These are phyloP conservation scores for Bruguiera gymnorhiza DNA, from an alignment of 345 rosid species.

Conservation along the genomic window DNA sequence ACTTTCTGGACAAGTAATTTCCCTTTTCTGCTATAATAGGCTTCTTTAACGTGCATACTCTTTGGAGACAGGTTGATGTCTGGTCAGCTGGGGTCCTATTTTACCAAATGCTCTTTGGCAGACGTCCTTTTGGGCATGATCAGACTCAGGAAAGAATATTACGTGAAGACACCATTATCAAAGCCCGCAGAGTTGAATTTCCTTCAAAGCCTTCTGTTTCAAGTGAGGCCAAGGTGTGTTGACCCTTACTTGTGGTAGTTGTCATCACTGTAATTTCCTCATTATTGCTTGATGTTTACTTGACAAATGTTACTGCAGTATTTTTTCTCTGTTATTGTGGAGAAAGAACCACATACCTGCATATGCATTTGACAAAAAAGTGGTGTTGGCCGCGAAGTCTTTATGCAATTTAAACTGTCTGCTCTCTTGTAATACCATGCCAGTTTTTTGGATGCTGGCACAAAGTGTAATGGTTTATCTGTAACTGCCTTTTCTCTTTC, in stretches of 20 bases:
- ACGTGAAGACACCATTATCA: slow-evolving; percentile 92
- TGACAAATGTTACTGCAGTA: too few relatives aligned
- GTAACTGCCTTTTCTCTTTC: background rate
- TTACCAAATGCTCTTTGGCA: slow-evolving; percentile 94
- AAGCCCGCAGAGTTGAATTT: slow-evolving; percentile 93
- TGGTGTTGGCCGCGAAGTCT: too few relatives aligned
- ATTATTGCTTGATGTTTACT: too few relatives aligned
- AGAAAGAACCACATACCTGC: too few relatives aligned
- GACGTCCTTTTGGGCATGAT: slow-evolving; percentile 98
- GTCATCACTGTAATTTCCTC: background rate
- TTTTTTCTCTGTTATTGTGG: background rate
- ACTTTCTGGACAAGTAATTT: background rate
- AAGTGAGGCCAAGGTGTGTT: slow-evolving; percentile 86
- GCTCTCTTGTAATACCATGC: too few relatives aligned
- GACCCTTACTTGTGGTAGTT: background rate
- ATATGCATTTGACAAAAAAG: too few relatives aligned
- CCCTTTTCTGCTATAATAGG: background rate
- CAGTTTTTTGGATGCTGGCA: background rate
- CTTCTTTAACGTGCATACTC: slow-evolving; percentile 6
- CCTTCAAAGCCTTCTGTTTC: slow-evolving; percentile 89
- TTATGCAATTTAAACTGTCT: background rate
- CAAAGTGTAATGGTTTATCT: background rate
- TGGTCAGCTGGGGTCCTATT: slow-evolving; percentile 96
- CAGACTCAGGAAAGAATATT: slow-evolving; percentile 93
- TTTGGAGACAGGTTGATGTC: slow-evolving; percentile 76